Base-by-base conservation (phyloP, 768 basidiomycete species). In the Rhodocollybia butyracea region DNA sequence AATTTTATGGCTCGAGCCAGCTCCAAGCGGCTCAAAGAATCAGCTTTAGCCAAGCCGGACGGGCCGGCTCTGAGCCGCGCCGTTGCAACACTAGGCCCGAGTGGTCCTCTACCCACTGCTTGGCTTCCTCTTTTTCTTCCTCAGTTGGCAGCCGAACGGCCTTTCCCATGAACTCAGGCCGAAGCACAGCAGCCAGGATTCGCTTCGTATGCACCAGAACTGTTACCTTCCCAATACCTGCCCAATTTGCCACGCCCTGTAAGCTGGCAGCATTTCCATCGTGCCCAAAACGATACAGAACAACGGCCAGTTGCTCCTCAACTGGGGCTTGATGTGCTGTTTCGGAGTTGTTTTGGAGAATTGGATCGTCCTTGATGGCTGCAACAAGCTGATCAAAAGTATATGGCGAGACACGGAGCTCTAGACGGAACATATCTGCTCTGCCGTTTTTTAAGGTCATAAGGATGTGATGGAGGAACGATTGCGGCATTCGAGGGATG, bases 231-330 rank as follows among this genome's bases (percentile, higher is more conserved):
- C 55, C 57, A 2, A 61, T 32, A 8, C 63, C 60, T 32, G 55
- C 45, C 48, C 34, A 56, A 5, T 53, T 34, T 0, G 50, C 59
- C 2, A 62, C 55, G 32, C 52, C 48, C 26, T 48, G 34, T 2
- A 57, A 36, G 15, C 48, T 47, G 0, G 56, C 64, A 3, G 52
- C 59, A 55, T 64, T 66, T 2, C 64, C 64, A 48, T 53, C 58
- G 38, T 66, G 64, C 5, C 64, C 60, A 34, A 64, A 59, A 53
- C 60, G 60, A 36, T 63, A 63, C 8, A 63, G 59, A 10, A 58
- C 30, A 31, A 63, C 26, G 15, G 34, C 47, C 13, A 50, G 27
- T 24, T 43, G 41, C 19, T 7, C 19, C 19, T 43, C 41, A 7
- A 43, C 41, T 32, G 47, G 47, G 11, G 30, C 26, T 22, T 50